Evolutionary conservation across 306 rosid species (phyloP).

Genomic region (Alnus glutinosa): DNA sequence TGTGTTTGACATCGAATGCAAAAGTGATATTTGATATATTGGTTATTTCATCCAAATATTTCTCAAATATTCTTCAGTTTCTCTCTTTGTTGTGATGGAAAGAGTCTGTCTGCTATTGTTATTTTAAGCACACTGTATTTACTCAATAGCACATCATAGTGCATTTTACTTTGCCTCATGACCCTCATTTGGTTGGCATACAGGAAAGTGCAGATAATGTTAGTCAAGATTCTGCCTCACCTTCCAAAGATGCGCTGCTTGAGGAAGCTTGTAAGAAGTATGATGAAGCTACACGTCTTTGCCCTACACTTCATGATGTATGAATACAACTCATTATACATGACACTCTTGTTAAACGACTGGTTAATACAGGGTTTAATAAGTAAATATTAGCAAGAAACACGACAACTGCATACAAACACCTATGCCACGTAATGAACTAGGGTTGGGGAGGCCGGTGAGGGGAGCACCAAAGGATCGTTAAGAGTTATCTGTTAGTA

Average conservation of each 20-base stretch:
- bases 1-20: background rate
- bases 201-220: conserved; percentile 99
- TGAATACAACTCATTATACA: conserved; percentile 35
- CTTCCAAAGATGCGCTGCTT: conserved; percentile 96
- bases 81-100: background rate
- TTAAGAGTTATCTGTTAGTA: background rate
- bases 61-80: conserved; percentile 3
- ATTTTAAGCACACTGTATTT: conserved; percentile 15
- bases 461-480: background rate
- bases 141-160: background rate
- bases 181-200: conserved; percentile 33
- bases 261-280: conserved; percentile 99
- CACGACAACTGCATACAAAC: background rate
- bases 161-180: conserved; percentile 12
- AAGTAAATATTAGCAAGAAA: background rate
- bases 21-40: background rate
- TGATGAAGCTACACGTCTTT: conserved; percentile 90
- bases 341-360: conserved; percentile 18
- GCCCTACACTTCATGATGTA: conserved; percentile 98
- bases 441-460: background rate
- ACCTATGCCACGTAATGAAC: background rate
- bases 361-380: background rate
- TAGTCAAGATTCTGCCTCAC: conserved; percentile 82
- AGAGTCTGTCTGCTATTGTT: background rate
- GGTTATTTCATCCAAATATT: background rate